Conservation (phyloP, 164 flowering plant species). For the Magnolia changhungtana region DNA sequence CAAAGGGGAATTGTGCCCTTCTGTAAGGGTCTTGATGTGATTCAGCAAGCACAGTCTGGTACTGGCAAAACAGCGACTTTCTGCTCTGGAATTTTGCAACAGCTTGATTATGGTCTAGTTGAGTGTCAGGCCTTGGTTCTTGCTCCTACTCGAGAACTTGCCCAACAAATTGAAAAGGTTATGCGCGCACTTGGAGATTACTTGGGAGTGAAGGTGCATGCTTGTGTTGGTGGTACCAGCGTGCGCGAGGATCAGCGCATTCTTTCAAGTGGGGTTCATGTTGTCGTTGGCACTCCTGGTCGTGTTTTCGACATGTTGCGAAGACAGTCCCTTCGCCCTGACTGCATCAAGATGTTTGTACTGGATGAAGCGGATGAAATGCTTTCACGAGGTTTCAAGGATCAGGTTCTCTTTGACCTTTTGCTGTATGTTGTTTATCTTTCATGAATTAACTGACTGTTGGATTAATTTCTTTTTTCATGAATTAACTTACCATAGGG, state of each 20-base stretch:
- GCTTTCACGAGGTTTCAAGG: conserved; percentile 89
- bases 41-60: conserved; percentile 90
- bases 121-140: conserved; percentile 83
- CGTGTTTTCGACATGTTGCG: conserved; percentile 86
- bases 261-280: conserved; percentile 75
- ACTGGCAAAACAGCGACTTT: conserved; percentile 91
- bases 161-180: conserved; percentile 87
- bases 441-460: background rate
- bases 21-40: conserved; percentile 80
- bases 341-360: conserved; percentile 76
- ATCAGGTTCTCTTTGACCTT: conserved; percentile 46
- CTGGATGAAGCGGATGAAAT: conserved; percentile 92
- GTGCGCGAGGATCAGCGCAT: conserved; percentile 86
- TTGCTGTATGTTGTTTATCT: background rate
- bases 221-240: conserved; percentile 95
- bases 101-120: conserved; percentile 58
- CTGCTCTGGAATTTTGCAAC: conserved; percentile 82
- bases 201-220: conserved; percentile 85
- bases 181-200: conserved; percentile 92
- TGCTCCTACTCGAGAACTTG: conserved; percentile 85
- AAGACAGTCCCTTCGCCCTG: conserved; percentile 71
- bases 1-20: conserved; percentile 89
- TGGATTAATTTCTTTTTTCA: too few relatives aligned
- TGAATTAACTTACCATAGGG: background rate
- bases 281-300: conserved; percentile 86